phyloP scores from a whole-genome alignment of 2,329 filamentous ascomycete genomes.

The Rutstroemia sydowiana region DNA sequence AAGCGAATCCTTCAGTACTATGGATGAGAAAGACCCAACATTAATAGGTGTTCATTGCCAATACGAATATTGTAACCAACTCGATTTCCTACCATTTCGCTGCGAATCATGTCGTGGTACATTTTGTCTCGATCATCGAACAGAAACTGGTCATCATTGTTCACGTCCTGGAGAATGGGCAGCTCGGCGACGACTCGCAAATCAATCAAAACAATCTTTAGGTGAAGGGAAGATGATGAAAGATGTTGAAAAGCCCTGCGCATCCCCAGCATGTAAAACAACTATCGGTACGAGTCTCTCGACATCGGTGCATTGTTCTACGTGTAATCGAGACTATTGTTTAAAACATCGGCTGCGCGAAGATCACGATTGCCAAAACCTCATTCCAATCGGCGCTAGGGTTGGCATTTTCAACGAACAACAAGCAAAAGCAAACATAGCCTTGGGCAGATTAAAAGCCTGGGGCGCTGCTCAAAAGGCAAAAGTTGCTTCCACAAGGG shows the following conservation, averaged over 20 bases:
- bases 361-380: constrained; percentile 78
- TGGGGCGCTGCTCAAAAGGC: constrained; percentile 75
- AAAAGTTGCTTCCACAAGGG: constrained; percentile 34
- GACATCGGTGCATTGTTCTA: constrained; percentile 63
- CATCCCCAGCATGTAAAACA: constrained; percentile 59
- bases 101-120: constrained; percentile 82
- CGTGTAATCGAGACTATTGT: constrained; percentile 69
- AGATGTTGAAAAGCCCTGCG: constrained; percentile 61
- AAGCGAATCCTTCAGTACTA: constrained; percentile 58
- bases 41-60: constrained; percentile 89
- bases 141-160: constrained; percentile 72
- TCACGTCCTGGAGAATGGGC: constrained; percentile 55
- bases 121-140: constrained; percentile 91
- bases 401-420: constrained; percentile 38
- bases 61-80: constrained; percentile 82
- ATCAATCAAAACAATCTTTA: constrained; percentile 45
- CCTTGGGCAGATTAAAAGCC: constrained; percentile 67
- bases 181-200: constrained; percentile 45
- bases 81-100: constrained; percentile 92
- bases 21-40: constrained; percentile 72
- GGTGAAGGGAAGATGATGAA: constrained; percentile 47
- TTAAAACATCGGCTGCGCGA: constrained; percentile 68
- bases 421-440: constrained; percentile 60
- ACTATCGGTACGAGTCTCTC: constrained; percentile 59
- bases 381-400: constrained; percentile 52